Evolutionary conservation across 2,329 filamentous ascomycete species (phyloP), one percentile per base, ranked within the genome.

Genomic region (Byssothecium circinans): DNA sequence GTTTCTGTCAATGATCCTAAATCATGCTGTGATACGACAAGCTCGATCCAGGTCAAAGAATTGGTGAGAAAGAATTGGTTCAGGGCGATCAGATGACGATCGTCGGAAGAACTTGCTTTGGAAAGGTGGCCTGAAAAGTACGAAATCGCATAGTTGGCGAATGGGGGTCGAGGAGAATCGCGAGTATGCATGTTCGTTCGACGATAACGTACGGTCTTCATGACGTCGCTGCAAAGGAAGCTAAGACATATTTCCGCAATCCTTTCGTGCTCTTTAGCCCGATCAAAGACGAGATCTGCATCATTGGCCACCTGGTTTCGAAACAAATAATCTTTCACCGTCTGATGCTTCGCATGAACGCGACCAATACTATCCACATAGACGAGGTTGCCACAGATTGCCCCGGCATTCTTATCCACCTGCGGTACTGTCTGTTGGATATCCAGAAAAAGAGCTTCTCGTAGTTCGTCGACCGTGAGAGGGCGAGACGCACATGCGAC

Each of bases 101-200:
- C 43, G 19, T 19, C 33, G n/a, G 30, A 36, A 10, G 36, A 20
- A 4, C 35, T 40, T 12, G 36, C 37, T 27, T 29, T 34, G 12
- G 38, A 14, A 20, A 45, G 8, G 19, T 45, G 43, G n/a, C 38
- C 36, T 4, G 43, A 45, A 27, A 45, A 45, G 2, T 34, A 29
- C 7, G 36, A 25, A 8, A 45, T 41, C n/a, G 35, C 43, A 27
- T 45, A 45, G 29, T 40, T 30, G 6, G 25, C n/a, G n/a, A 45
- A 29, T 6, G 25, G 25, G 25, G 11, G 25, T 27, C 25, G 25
- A 6, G 14, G 17, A 14, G 32, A n/a, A 5, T 34, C 6, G 32
- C 32, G 32, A 7, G 17, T 34, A n/a, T 34, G 7, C 32, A 34
- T 34, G n/a, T 34, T n/a, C n/a, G n/a, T 34, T 34, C 32, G 32